phyloP scores from a whole-genome alignment of 106 monocot species.

The Posidonia australis region DNA sequence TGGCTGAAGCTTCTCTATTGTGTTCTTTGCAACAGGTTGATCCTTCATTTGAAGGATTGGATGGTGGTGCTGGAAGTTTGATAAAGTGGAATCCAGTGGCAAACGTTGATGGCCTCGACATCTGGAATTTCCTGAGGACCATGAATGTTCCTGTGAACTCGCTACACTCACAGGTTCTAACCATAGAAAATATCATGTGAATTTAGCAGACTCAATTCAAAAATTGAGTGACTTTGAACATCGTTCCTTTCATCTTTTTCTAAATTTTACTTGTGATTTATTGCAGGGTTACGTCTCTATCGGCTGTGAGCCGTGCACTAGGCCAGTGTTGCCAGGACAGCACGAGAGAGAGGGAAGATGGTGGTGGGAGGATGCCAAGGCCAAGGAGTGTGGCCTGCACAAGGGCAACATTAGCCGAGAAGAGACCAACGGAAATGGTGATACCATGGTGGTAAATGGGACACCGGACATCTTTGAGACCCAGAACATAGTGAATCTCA shows the following conservation, averaged over 20 bases:
- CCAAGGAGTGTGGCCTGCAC: slow-evolving; percentile 95
- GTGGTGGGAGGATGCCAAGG: slow-evolving; percentile 99
- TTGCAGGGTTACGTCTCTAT: slow-evolving; percentile 80
- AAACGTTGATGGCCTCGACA: slow-evolving; percentile 59
- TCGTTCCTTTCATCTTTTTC: too few species aligned
- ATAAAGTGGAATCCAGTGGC: slow-evolving; percentile 95
- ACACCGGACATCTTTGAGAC: slow-evolving; percentile 49
- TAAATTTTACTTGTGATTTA: background rate
- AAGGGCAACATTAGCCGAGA: slow-evolving; percentile 71
- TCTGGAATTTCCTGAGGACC: slow-evolving; percentile 85
- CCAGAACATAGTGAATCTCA: slow-evolving; percentile 47
- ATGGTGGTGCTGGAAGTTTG: slow-evolving; percentile 82
- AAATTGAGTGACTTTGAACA: too few species aligned
- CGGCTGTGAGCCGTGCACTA: slow-evolving; percentile 93
- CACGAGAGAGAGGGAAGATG: slow-evolving; percentile 98
- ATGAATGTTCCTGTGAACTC: slow-evolving; percentile 82
- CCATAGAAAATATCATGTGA: background rate
- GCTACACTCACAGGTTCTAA: slow-evolving; percentile 60
- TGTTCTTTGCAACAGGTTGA: slow-evolving; percentile 44
- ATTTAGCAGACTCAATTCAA: too few species aligned
- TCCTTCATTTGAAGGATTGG: slow-evolving; percentile 72
- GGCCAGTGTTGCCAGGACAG: slow-evolving; percentile 85
- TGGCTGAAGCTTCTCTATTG: background rate
- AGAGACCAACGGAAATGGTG: slow-evolving; percentile 21
- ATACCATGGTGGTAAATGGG: background rate